Evolutionary conservation across 1,284 basidiomycete genomes (phyloP).

Genomic region (Moesziomyces antarcticus): DNA sequence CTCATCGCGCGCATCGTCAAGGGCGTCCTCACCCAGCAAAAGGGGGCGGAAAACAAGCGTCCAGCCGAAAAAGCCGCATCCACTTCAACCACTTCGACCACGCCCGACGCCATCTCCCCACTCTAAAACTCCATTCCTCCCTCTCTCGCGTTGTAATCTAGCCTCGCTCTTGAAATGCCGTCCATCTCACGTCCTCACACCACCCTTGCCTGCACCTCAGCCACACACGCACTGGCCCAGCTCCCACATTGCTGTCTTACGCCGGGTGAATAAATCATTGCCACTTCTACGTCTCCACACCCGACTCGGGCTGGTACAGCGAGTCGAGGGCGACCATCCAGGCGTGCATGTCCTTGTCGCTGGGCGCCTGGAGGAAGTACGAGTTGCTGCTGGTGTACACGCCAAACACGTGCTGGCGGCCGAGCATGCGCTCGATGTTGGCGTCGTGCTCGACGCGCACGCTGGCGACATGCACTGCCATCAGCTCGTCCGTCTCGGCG

Average conservation of each 20-base stretch:
- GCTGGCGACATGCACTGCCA: slow-evolving; percentile 82
- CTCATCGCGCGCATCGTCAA: slow-evolving; percentile 13
- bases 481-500: slow-evolving; percentile 82
- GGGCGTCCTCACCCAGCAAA: slow-evolving; percentile 3
- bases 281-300: background rate
- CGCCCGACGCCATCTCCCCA: background rate
- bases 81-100: no score
- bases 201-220: no score
- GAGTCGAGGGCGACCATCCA: slow-evolving; percentile 47
- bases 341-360: slow-evolving; percentile 28
- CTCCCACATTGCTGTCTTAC: no score
- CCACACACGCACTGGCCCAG: no score
- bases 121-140: background rate
- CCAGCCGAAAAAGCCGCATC: no score
- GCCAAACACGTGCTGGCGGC: slow-evolving; percentile 65
- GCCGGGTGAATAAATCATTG: no score
- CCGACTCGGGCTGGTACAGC: slow-evolving; percentile 4
- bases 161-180: no score
- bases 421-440: slow-evolving; percentile 84
- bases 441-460: slow-evolving; percentile 87
- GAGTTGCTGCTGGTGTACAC: slow-evolving; percentile 55
- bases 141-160: no score
- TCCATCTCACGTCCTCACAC: no score
- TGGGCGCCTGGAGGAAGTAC: slow-evolving; percentile 54
- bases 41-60: background rate